These are phyloP conservation scores for Parachaetomium inaequale DNA, from an alignment of 495 filamentous ascomycete species.

Conservation along the genomic window DNA sequence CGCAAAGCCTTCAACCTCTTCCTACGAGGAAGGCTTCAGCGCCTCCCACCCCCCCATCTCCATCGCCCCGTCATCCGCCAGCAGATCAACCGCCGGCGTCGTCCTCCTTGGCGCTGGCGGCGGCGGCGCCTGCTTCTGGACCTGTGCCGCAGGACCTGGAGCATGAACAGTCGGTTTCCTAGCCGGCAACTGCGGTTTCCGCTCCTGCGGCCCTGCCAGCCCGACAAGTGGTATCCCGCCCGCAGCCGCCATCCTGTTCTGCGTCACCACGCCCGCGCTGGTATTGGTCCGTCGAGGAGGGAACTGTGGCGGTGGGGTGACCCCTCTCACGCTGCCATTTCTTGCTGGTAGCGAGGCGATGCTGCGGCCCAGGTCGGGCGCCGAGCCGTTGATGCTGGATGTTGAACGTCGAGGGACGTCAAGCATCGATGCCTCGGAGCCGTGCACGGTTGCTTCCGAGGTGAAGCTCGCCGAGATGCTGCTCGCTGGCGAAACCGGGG, in stretches of 20 bases:
- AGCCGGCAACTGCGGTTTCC: conserved; percentile 21
- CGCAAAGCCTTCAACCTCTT: not conserved
- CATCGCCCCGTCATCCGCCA: conserved; percentile 36
- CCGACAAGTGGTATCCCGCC: conserved; percentile 29
- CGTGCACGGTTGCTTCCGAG: conserved; percentile 1
- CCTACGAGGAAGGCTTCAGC: conserved; percentile 38
- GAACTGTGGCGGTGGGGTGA: conserved; percentile 10
- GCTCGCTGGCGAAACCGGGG: conserved; percentile 34
- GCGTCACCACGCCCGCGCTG: conserved; percentile 10
- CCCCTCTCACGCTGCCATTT: conserved; percentile 8
- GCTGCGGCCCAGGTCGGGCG: not conserved
- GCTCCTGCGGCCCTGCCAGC: conserved; percentile 10
- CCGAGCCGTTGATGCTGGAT: conserved; percentile 4
- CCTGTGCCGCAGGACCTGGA: conserved; percentile 20
- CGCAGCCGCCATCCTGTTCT: conserved; percentile 10
- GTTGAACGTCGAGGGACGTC: conserved; percentile 15
- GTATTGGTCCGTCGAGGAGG: conserved; percentile 23
- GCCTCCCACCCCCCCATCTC: conserved; percentile 49
- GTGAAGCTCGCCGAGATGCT: conserved; percentile 23
- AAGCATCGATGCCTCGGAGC: not conserved
- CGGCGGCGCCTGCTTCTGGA: conserved; percentile 21
- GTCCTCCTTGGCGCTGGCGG: conserved; percentile 29
- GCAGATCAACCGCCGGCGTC: conserved; percentile 36
- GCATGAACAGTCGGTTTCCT: conserved; percentile 21
- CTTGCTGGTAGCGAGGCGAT: not conserved